These are phyloP conservation scores for Coemansia pectinata DNA, from an alignment of 192 early-diverging fungal species.

Conservation along the genomic window DNA sequence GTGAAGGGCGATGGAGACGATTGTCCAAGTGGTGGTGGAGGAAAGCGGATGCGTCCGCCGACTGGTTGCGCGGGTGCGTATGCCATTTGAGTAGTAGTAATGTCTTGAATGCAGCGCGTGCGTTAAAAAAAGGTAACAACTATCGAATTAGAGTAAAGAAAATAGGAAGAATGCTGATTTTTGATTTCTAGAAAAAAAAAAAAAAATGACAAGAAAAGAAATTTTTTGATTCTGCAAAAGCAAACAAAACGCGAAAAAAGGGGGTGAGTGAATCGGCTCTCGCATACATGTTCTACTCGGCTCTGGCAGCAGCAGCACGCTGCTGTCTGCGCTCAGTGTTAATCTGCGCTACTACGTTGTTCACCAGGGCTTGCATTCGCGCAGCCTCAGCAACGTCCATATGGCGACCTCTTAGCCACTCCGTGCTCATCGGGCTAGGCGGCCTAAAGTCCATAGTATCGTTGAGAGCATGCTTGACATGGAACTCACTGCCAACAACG, in stretches of 20 bases:
- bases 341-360: conserved; percentile 47
- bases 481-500: neutral
- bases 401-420: conserved; percentile 35
- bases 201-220: neutral
- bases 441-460: conserved; percentile 32
- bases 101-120: neutral
- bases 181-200: neutral
- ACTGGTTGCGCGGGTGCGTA: conserved; percentile 37
- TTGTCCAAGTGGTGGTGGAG: conserved; percentile 10
- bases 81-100: conserved; percentile 13
- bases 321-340: conserved; percentile 47
- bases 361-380: conserved; percentile 49
- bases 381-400: conserved; percentile 47
- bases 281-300: neutral
- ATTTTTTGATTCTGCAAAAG: too few species aligned
- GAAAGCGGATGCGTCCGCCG: conserved; percentile 39
- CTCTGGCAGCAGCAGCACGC: neutral
- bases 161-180: too few species aligned
- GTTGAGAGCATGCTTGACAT: neutral
- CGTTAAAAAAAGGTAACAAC: neutral
- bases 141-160: neutral
- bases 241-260: neutral
- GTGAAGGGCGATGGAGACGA: conserved; percentile 5
- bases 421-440: conserved; percentile 35
- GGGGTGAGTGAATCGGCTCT: neutral